Base-by-base conservation (phyloP, 495 filamentous ascomycete genomes). In the Podospora anserina region DNA sequence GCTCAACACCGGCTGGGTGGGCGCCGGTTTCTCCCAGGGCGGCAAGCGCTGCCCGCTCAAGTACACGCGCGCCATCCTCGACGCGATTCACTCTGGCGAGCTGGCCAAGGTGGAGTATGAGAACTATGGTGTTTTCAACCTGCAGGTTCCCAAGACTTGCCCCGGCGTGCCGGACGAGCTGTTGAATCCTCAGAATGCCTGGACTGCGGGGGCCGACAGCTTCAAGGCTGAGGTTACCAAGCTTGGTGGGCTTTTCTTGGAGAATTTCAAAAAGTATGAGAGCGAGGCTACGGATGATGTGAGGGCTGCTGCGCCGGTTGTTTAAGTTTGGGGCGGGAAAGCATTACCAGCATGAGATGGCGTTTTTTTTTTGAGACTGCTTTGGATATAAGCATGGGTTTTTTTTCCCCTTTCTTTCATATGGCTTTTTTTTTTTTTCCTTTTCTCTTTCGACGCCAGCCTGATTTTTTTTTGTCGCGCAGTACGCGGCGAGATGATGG, bases 1-100 rank as follows among this genome's bases (percentile, higher is more conserved):
- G 65, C 88, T 99, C 78, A 99, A 99, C 88, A 99, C 95, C 70
- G 95, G 95, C 70, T 99, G 96, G 96, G 94, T 97, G 77, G 96
- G 96, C 78, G 96, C 95, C 77, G 92, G 94, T 74, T 93, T 92
- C 78, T 88, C 89, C 77, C 95, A 93, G 74, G 95, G 94, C 73
- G 95, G 96, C 78, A 97, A 97, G 87, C 92, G 96, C 73, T 98
- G 95, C 89, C 94, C 96, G 63, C 88, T 98, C 75, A 97, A 97
- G 86, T 98, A 98, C 86, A 99, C 95, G 55, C 93, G 95, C 77
- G 95, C 95, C 72, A 98, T 99, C 81, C 89, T 99, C 66, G 94
- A 99, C 80, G 88, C 95, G 73, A 97, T 99, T 84, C 95, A 99
- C 88, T 93, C 86, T 67, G 95, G 95, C 71, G 91, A 97, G 82